These are phyloP conservation scores for Pigoraptor vietnamica DNA, from an alignment of 78 protist genomes.

Conservation along the genomic window DNA sequence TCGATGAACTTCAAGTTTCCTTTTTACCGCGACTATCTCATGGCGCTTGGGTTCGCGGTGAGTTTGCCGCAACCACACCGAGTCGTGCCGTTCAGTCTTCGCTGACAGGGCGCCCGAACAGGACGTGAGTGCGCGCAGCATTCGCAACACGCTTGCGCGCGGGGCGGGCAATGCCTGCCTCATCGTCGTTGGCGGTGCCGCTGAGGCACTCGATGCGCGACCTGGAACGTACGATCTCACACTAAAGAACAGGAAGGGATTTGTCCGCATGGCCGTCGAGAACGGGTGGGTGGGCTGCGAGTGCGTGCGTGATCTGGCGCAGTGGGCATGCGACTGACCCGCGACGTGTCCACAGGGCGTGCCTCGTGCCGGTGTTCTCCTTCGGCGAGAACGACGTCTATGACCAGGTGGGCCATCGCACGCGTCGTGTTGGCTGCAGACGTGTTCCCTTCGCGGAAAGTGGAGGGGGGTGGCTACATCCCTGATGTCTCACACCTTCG, in stretches of 20 bases:
- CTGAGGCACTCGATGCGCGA: slow-evolving; percentile 44
- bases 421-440: too few species aligned
- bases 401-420: background rate
- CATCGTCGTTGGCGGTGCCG: slow-evolving; percentile 60
- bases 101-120: too few species aligned
- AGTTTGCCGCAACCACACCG: background rate
- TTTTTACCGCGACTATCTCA: slow-evolving; percentile 19
- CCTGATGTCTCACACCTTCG: background rate
- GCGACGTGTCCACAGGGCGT: too few species aligned
- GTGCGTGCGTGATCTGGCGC: too few species aligned
- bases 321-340: too few species aligned
- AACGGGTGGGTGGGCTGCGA: background rate
- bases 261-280: slow-evolving; percentile 34
- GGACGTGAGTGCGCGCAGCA: background rate
- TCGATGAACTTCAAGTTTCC: slow-evolving; percentile 17
- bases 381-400: slow-evolving; percentile 57
- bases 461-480: too few species aligned
- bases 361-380: slow-evolving; percentile 38
- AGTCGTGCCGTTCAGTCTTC: too few species aligned
- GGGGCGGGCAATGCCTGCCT: background rate
- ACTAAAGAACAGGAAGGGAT: slow-evolving; percentile 35
- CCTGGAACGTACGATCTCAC: slow-evolving; percentile 40
- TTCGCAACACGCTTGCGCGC: background rate
- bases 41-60: slow-evolving; percentile 21
- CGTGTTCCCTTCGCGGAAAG: too few species aligned